phyloP scores from a whole-genome alignment of 306 rosid genomes.

The Fragaria iinumae region DNA sequence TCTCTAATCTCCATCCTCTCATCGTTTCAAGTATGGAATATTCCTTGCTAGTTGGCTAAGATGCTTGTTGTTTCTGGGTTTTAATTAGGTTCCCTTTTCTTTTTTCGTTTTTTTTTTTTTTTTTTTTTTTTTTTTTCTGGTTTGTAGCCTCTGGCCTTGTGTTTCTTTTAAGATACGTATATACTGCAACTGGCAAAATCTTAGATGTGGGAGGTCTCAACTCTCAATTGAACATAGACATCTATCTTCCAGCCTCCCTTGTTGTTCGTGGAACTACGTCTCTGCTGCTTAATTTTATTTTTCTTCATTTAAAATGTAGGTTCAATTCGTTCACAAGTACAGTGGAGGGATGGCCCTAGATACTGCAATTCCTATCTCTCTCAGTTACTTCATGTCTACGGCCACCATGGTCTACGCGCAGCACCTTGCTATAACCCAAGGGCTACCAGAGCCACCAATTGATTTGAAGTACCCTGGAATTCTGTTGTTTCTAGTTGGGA shows the following conservation, averaged over 20 bases:
- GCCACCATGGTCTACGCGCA: conserved; percentile 60
- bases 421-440: conserved; percentile 37
- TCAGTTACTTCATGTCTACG: conserved; percentile 48
- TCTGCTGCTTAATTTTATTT: no score
- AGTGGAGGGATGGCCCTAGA: conserved; percentile 59
- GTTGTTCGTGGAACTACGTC: not conserved
- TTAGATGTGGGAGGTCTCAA: no score
- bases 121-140: no score
- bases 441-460: conserved; percentile 51
- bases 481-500: conserved; percentile 50
- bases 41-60: no score
- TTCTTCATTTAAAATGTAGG: conserved; percentile 31
- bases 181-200: not conserved
- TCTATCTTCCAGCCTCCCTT: not conserved
- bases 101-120: no score
- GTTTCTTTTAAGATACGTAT: not conserved
- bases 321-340: conserved; percentile 65
- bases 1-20: no score
- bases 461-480: conserved; percentile 53
- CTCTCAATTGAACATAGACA: not conserved
- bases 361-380: conserved; percentile 44
- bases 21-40: no score
- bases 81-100: no score
- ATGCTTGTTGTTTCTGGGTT: no score
- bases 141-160: no score